phyloP scores from a whole-genome alignment of 1,284 basidiomycete genomes.

The Trichosporon sp. region DNA sequence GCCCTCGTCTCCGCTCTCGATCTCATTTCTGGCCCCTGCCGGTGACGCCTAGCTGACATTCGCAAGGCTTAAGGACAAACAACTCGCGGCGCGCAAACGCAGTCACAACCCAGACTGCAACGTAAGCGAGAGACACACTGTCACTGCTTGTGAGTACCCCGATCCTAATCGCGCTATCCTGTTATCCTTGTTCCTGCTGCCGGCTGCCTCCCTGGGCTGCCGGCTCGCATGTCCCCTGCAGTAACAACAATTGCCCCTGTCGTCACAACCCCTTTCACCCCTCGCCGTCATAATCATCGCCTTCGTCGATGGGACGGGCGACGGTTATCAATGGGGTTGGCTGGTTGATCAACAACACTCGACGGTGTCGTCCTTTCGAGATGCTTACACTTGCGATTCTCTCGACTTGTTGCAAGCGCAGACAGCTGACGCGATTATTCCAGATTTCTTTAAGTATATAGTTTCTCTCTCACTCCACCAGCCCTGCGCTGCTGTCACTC shows the following conservation, averaged over 20 bases:
- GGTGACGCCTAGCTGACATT: background rate
- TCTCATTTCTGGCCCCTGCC: background rate
- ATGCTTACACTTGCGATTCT: background rate
- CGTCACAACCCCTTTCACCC: background rate
- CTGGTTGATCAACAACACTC: background rate
- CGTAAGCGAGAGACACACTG: background rate
- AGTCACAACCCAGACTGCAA: background rate
- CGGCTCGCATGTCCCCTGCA: background rate
- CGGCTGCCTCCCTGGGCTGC: background rate
- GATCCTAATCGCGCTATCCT: background rate
- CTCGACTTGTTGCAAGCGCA: background rate
- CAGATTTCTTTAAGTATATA: slow-evolving; percentile 3
- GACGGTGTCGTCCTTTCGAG: background rate
- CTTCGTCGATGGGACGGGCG: background rate
- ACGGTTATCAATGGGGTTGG: background rate
- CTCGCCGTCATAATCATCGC: background rate
- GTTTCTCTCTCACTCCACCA: background rate
- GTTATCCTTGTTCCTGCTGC: background rate
- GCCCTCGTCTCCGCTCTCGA: background rate
- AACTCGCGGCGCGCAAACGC: background rate
- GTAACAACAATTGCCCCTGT: background rate
- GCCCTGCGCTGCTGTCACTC: background rate
- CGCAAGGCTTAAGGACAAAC: background rate
- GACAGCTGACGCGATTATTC: background rate
- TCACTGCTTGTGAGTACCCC: background rate